A percentile compares a stretch with the other conserved stretches of the same genome.
phyloP scores from a whole-genome alignment of 2,329 filamentous ascomycete genomes.

The Pseudopyrenochaeta lycopersici region DNA sequence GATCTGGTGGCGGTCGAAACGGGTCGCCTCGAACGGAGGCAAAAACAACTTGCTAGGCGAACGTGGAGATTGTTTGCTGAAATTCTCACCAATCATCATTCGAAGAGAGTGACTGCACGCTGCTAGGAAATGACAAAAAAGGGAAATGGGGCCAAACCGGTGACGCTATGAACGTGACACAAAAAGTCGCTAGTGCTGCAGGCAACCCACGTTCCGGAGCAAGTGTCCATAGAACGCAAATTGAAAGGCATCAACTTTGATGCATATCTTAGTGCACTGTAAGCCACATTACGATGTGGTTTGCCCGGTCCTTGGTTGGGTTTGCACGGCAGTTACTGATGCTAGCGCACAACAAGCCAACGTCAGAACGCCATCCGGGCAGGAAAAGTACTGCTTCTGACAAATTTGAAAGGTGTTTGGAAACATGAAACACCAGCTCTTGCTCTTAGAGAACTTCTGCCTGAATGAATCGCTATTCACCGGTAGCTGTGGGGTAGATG shows the following conservation, averaged over 20 bases:
- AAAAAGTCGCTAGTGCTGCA: conserved; percentile 11
- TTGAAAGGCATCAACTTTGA: background rate
- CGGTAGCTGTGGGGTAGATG: conserved; percentile 42
- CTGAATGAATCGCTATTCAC: conserved; percentile 35
- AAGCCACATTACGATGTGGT: conserved; percentile 12
- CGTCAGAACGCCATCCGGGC: conserved; percentile 19
- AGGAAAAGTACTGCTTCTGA: conserved; percentile 9
- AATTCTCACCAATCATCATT: conserved; percentile 13
- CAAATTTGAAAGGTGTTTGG: conserved; percentile 17
- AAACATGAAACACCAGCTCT: conserved; percentile 19
- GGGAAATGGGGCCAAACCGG: conserved; percentile 34
- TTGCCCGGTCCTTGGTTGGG: conserved; percentile 16
- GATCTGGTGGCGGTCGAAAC: conserved; percentile 4
- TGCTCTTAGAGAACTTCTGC: conserved; percentile 33
- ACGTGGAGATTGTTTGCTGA: conserved; percentile 9
- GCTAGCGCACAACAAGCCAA: conserved; percentile 17
- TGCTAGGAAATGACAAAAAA: conserved; percentile 19
- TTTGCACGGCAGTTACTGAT: conserved; percentile 17
- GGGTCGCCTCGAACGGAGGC: conserved; percentile 3
- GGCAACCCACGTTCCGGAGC: background rate
- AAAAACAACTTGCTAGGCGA: background rate
- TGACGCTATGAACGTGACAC: conserved; percentile 20
- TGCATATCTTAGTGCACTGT: background rate
- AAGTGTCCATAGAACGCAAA: too few species aligned
- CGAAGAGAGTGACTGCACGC: conserved; percentile 3